phyloP scores from a whole-genome alignment of 2,329 filamentous ascomycete genomes.

The Colletotrichum sansevieriae region DNA sequence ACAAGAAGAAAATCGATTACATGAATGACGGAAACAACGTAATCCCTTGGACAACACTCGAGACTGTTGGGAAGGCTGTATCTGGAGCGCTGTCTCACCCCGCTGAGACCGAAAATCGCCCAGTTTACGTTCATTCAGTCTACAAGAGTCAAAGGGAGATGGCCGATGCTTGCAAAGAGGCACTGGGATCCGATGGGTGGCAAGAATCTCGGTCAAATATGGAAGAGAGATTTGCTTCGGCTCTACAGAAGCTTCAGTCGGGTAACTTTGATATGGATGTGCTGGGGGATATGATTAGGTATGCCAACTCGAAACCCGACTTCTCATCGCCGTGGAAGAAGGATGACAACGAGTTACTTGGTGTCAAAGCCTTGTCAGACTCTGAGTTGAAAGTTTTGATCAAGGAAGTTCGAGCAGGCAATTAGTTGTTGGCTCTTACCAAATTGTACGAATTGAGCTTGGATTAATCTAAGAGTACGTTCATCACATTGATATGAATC shows the following conservation, averaged over 20 bases:
- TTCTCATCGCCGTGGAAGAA: conserved; percentile 28
- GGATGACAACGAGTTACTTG: conserved; percentile 43
- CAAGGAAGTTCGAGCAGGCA: conserved; percentile 18
- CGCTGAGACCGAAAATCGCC: conserved; percentile 47
- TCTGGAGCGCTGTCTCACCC: conserved; percentile 45
- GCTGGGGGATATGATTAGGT: conserved; percentile 41
- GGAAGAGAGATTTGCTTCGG: conserved; percentile 35
- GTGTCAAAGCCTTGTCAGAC: conserved; percentile 40
- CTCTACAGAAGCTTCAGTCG: conserved; percentile 39
- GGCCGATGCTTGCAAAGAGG: conserved; percentile 41
- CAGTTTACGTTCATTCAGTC: conserved; percentile 44
- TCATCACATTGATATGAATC: too few relatives aligned
- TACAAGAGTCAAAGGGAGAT: conserved; percentile 44
- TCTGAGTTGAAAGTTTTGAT: conserved; percentile 42
- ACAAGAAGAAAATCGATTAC: conserved; percentile 42
- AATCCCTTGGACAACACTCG: conserved; percentile 45
- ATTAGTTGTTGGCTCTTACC: neutral
- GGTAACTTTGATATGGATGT: conserved; percentile 40
- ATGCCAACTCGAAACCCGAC: conserved; percentile 40
- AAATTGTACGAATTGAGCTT: too few relatives aligned
- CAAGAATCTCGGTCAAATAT: conserved; percentile 37
- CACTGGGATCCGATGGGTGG: conserved; percentile 42
- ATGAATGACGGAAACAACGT: conserved; percentile 45
- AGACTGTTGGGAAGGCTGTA: conserved; percentile 45
- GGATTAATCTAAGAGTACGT: too few relatives aligned